phyloP scores from a whole-genome alignment of 148 eudicot species.

The Camellia granthamiana region DNA sequence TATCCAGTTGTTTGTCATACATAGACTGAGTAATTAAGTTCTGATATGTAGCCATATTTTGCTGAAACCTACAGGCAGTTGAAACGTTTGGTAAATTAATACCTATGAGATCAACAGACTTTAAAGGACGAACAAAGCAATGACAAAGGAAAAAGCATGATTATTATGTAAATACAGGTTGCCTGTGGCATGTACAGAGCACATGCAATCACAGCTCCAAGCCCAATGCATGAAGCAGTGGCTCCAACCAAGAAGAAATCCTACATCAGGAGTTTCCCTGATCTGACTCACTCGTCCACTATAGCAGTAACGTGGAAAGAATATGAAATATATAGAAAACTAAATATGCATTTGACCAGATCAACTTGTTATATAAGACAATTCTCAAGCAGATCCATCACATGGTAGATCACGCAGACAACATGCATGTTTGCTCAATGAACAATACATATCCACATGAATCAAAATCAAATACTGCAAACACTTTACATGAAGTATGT shows the following conservation, averaged over 20 bases:
- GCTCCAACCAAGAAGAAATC: slow-evolving; percentile 2
- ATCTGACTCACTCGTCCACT: background rate
- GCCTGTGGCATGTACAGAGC: background rate
- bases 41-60: slow-evolving; percentile 79
- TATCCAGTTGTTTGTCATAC: slow-evolving; percentile 98
- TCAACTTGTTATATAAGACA: slow-evolving; percentile 1
- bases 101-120: background rate
- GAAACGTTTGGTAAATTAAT: too few species aligned
- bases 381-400: background rate
- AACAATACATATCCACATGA: background rate
- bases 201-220: background rate
- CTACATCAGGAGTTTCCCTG: background rate
- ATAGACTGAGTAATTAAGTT: slow-evolving; percentile 90
- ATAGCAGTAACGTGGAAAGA: background rate
- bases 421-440: background rate
- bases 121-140: background rate
- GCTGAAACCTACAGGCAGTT: slow-evolving; percentile 64
- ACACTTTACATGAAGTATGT: slow-evolving; percentile 86
- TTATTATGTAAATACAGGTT: too few species aligned
- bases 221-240: background rate
- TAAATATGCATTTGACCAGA: background rate
- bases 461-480: slow-evolving; percentile 9
- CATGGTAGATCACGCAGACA: background rate
- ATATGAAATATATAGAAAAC: background rate
- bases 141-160: background rate